Conservation (phyloP, 495 filamentous ascomycete species). For the Penicillium bovifimosum region DNA sequence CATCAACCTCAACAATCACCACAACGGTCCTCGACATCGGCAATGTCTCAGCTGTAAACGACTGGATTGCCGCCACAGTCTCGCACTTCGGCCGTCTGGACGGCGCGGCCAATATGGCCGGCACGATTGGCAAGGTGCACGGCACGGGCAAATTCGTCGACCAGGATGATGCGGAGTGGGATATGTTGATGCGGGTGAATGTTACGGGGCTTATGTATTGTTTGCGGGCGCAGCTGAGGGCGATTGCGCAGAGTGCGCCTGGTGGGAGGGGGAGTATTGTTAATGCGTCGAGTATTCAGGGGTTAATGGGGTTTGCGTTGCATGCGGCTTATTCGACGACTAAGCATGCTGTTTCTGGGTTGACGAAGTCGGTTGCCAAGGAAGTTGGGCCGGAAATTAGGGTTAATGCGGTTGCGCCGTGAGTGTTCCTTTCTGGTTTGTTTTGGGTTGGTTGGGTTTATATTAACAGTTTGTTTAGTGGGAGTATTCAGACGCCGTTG, state of each 20-base stretch:
- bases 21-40: slow-evolving; percentile 40
- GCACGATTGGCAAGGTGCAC: slow-evolving; percentile 37
- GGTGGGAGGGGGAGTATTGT: slow-evolving; percentile 49
- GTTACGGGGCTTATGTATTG: slow-evolving; percentile 54
- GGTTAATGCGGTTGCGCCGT: slow-evolving; percentile 55
- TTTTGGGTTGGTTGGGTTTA: slow-evolving; percentile 1
- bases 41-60: slow-evolving; percentile 34
- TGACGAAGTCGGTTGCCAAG: slow-evolving; percentile 53
- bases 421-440: slow-evolving; percentile 18
- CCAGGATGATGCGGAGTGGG: slow-evolving; percentile 46
- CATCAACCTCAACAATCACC: slow-evolving; percentile 11
- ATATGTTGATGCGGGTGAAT: slow-evolving; percentile 50
- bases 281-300: slow-evolving; percentile 52
- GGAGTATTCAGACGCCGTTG: slow-evolving; percentile 53
- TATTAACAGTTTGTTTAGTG: slow-evolving; percentile 24
- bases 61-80: slow-evolving; percentile 43
- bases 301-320: slow-evolving; percentile 43
- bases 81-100: slow-evolving; percentile 43
- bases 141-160: slow-evolving; percentile 33
- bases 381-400: slow-evolving; percentile 53
- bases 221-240: slow-evolving; percentile 47
- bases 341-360: slow-evolving; percentile 55
- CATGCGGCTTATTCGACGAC: slow-evolving; percentile 50
- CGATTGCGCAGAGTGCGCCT: slow-evolving; percentile 30
- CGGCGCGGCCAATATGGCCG: slow-evolving; percentile 56